A percentile compares a stretch with the other conserved stretches of the same genome.
Evolutionary conservation across 176 grass and related monocot genomes (phyloP).

Genomic region (Oryza punctata): DNA sequence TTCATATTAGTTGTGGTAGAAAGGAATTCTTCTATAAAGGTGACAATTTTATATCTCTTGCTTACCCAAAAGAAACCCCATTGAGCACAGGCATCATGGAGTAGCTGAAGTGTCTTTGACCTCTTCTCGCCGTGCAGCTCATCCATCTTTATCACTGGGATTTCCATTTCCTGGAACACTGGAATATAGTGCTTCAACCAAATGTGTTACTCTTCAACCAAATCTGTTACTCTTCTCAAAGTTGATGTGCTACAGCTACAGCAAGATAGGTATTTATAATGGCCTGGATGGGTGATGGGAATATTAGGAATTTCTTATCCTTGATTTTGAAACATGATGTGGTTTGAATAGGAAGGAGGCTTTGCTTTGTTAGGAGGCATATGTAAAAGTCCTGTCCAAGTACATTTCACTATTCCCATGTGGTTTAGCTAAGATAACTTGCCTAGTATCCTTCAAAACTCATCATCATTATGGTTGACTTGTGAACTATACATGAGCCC

Average conservation of each 20-base stretch:
- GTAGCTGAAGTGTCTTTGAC: slow-evolving; percentile 50
- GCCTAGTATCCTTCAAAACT: slow-evolving; percentile 32
- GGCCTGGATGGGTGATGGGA: slow-evolving; percentile 2
- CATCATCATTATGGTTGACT: slow-evolving; percentile 45
- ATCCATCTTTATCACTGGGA: slow-evolving; percentile 66
- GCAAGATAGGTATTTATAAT: slow-evolving; percentile 53
- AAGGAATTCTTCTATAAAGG: slow-evolving; percentile 17
- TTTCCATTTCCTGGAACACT: slow-evolving; percentile 49
- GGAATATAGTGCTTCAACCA: not conserved
- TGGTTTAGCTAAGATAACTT: slow-evolving; percentile 48
- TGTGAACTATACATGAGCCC: slow-evolving; percentile 9
- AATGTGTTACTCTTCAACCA: slow-evolving; percentile 7
- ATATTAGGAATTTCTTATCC: slow-evolving; percentile 27
- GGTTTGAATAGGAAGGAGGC: slow-evolving; percentile 26
- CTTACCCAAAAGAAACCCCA: slow-evolving; percentile 81
- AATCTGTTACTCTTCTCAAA: slow-evolving; percentile 29
- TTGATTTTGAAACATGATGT: slow-evolving; percentile 20
- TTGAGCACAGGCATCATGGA: slow-evolving; percentile 63
- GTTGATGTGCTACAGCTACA: slow-evolving; percentile 27
- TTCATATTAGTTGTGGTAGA: slow-evolving; percentile 15
- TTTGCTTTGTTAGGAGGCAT: slow-evolving; percentile 34
- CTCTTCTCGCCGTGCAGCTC: slow-evolving; percentile 48
- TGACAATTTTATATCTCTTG: slow-evolving; percentile 20
- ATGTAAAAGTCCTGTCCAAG: slow-evolving; percentile 45
- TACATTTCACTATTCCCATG: slow-evolving; percentile 40